Percentiles rank a stretch among this genome's conserved stretches.
Evolutionary conservation across 768 basidiomycete species (phyloP).

Genomic region (Tubosaeta sp.): DNA sequence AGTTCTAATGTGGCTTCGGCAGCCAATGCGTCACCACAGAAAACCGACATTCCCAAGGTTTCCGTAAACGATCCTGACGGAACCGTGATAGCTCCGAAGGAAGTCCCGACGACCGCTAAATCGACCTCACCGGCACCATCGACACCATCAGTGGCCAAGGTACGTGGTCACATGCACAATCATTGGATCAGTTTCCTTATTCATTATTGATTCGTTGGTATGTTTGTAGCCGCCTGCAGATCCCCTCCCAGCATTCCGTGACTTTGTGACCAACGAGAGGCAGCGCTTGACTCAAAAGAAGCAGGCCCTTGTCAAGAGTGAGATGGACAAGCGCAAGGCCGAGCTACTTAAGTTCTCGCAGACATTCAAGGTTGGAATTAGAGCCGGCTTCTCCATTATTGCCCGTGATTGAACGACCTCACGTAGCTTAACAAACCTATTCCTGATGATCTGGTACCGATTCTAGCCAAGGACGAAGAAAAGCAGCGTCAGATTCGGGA

Average conservation of each 20-base stretch:
- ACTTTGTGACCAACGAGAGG: constrained; percentile 90
- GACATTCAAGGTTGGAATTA: constrained; percentile 77
- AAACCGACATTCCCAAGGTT: constrained; percentile 63
- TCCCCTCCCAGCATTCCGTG: constrained; percentile 79
- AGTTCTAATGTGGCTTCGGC: constrained; percentile 26
- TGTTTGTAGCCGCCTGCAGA: constrained; percentile 59
- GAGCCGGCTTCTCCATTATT: background rate
- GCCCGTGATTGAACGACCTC: background rate
- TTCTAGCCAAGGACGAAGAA: constrained; percentile 90
- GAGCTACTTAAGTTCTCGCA: constrained; percentile 92
- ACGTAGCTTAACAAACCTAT: constrained; percentile 87
- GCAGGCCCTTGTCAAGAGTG: constrained; percentile 82
- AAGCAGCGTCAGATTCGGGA: constrained; percentile 82
- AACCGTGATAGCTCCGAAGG: constrained; percentile 38
- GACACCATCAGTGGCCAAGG: constrained; percentile 46
- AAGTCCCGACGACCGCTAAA: constrained; percentile 47
- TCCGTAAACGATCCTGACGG: constrained; percentile 80
- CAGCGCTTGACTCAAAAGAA: constrained; percentile 88
- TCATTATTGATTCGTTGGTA: background rate
- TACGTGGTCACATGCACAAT: constrained; percentile 22
- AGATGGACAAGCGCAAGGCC: constrained; percentile 92
- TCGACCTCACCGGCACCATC: constrained; percentile 63
- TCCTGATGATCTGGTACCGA: constrained; percentile 88
- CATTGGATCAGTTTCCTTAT: constrained; percentile 3
- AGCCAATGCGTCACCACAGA: constrained; percentile 24